Base-by-base conservation (phyloP, 192 early-diverging fungal genomes). In the Coemansia sp. region DNA sequence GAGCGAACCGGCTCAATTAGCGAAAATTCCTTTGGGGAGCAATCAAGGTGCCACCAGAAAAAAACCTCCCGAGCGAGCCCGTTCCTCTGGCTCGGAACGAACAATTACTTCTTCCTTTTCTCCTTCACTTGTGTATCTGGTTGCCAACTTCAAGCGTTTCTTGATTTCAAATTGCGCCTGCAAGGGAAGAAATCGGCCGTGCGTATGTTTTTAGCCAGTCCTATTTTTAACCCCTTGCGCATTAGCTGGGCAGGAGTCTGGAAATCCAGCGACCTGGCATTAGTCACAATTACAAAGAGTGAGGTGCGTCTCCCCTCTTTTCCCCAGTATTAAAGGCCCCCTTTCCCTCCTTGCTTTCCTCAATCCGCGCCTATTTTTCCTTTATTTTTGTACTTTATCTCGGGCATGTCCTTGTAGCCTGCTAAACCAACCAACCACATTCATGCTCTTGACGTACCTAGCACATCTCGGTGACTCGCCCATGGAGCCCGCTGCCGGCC, bases 371-470 rank as follows among this genome's bases (percentile, higher is more conserved):
- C 11, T 14, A 5, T 47, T 48, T 48, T 8, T 30, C n/a, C 46
- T 46, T 23, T 53, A 53, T 53, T 17, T 28, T 20, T 25, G 26
- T 41, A 29, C 39, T 53, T 26, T 53, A 38, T 34, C 9, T n/a
- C 22, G 31, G 14, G 42, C 35, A 58, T 58, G 55, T 10, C 17
- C 25, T 14, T 25, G 26, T 58, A 49, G 22, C 46, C 30, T 23
- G 21, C 28, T 29, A 14, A 2, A 7, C 40, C 19, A n/a, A n/a
- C 17, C 17, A 10, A 9, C 11, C 8, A 10, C 8, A 9, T 34
- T 6, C n/a, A 56, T 56, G 54, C 43, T 35, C 38, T 25, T 56
- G 22, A 46, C 54, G 15, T 35, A 56, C 34, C 32, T 38, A 47
- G 43, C 43, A 39, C 38, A 42, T 9, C 23, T 30, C 40, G 52